Evolutionary conservation across 75 land plant species (phyloP), one percentile per base, ranked within the genome.

Genomic region (Gnetum montanum): DNA sequence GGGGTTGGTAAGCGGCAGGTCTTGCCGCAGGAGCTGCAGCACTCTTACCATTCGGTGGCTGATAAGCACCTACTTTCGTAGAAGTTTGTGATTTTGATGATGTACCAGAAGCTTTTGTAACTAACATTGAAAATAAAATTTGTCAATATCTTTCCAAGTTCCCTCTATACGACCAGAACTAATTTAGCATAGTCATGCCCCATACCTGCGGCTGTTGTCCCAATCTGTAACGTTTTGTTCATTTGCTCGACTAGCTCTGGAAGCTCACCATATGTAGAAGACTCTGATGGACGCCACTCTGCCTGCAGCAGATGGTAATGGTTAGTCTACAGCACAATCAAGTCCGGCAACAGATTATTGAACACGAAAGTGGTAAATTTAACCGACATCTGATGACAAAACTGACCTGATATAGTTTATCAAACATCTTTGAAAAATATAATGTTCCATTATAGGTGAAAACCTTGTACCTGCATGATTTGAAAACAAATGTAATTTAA

Each of bases 1-100:
- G 99, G 10, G 99, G 91, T 31, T 85, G 85, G 71, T 95, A 95
- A n/a, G 98, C 87, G 52, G 84, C 74, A 34, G 95, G 82, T 57
- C 85, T 88, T n/a, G n/a, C n/a, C n/a, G n/a, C n/a, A 11, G 61
- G 70, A 1, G 67, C 43, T 18, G 65, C 54, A 1, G 60, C 26
- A 44, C 37, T 16, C 34, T 49, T 49, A 19, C 24, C 22, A 46
- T 66, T 12, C 15, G 38, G 34, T 71, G 36, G 48, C 8, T 16
- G 75, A 59, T 38, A 38, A 10, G 57, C 41, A 57, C 48, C 41
- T n/a, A n/a, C n/a, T n/a, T n/a, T n/a, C n/a, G n/a, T n/a, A n/a
- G n/a, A n/a, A n/a, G n/a, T n/a, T n/a, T n/a, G n/a, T 33, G 65
- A 20, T 61, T 67, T 71, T 52, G 56, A 11, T 26, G 37, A 65